These are phyloP conservation scores for Colletotrichum sidae DNA, from an alignment of 2,329 filamentous ascomycete species.

Conservation along the genomic window DNA sequence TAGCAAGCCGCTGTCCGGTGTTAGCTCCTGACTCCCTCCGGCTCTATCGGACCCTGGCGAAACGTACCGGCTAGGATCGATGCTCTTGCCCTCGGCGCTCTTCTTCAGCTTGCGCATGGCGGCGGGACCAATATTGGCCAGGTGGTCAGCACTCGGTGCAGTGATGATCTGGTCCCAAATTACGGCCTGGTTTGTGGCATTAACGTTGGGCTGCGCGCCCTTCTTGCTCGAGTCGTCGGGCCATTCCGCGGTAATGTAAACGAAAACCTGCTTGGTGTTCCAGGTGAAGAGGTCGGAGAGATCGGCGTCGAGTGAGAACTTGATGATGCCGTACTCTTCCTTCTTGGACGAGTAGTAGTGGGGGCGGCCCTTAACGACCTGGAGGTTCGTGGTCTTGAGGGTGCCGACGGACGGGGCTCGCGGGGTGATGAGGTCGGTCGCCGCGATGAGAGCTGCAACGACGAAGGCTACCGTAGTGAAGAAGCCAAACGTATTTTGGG, in stretches of 20 bases:
- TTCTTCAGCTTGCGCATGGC: slow-evolving; percentile 72
- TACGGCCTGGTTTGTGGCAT: slow-evolving; percentile 76
- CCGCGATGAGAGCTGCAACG: slow-evolving; percentile 82
- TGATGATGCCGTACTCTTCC: slow-evolving; percentile 95
- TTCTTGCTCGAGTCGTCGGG: slow-evolving; percentile 48
- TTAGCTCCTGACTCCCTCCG: slow-evolving; percentile 1
- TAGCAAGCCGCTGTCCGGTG: slow-evolving; percentile 71
- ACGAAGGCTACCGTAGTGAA: slow-evolving; percentile 94
- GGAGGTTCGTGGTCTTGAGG: slow-evolving; percentile 78
- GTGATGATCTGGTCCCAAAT: slow-evolving; percentile 98
- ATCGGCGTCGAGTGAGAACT: slow-evolving; percentile 93
- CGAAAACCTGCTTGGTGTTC: slow-evolving; percentile 99
- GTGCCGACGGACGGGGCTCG: slow-evolving; percentile 73
- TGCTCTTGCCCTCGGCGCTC: slow-evolving; percentile 69
- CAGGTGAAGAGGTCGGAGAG: slow-evolving; percentile 94
- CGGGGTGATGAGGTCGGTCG: slow-evolving; percentile 78
- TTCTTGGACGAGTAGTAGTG: slow-evolving; percentile 94
- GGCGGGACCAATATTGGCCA: slow-evolving; percentile 69
- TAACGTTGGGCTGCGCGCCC: slow-evolving; percentile 44
- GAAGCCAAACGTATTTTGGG: slow-evolving; percentile 96
- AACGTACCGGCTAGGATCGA: slow-evolving; percentile 68
- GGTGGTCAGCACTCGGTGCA: slow-evolving; percentile 72
- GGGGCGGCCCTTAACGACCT: slow-evolving; percentile 92
- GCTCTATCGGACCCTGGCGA: neutral
- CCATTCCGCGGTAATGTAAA: slow-evolving; percentile 91